Base-by-base conservation (phyloP, 2,329 filamentous ascomycete species). In the Pseudocercospora cruenta region DNA sequence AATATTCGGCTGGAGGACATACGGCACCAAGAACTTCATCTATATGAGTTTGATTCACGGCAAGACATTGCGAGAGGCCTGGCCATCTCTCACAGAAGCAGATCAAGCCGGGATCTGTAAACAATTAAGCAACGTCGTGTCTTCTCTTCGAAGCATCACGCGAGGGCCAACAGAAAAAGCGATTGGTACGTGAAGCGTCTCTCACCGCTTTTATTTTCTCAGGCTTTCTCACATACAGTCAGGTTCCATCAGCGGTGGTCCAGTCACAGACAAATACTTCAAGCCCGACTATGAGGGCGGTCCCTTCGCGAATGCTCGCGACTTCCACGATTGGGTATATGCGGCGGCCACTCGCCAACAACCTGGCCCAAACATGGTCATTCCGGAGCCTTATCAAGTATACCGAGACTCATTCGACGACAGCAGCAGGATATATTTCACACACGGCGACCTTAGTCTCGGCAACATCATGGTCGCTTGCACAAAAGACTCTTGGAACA, bases 401-500 rank as follows among this genome's bases (percentile, higher is more conserved):
- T 54, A 62, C 47, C 47, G 59, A 8, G 47, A 54, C 28, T 21
- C 47, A 8, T 33, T 62, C 9, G 16, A 21, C 8, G 59, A 62
- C 43, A 16, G 31, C 9, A n/a, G 28, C 28, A 28, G 33, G 5
- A 45, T 60, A 14, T 64, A 12, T n/a, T 60, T 67, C 55, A 60
- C 54, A 1, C 64, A 66, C 43, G 60, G 53, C 3, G 64, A 66
- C 24, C 45, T 66, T 10, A 55, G 45, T 24, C 59, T 62, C 7
- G 70, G 71, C 24, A 85, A 85, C 66, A 81, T 85, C 57, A 67
- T 85, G 7, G 71, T 79, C 53, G 72, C 72, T 7, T 79, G 75
- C 7, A 78, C 81, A 60, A 70, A 77, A 3, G 62, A 22, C 36
- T 19, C 54, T 7, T 19, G 81, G 61, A 71, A 78, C 3, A 72